Percentiles rank a stretch among this genome's conserved stretches.
Evolutionary conservation across 2,329 filamentous ascomycete species (phyloP).

Genomic region (Trichoderma aggressivum): DNA sequence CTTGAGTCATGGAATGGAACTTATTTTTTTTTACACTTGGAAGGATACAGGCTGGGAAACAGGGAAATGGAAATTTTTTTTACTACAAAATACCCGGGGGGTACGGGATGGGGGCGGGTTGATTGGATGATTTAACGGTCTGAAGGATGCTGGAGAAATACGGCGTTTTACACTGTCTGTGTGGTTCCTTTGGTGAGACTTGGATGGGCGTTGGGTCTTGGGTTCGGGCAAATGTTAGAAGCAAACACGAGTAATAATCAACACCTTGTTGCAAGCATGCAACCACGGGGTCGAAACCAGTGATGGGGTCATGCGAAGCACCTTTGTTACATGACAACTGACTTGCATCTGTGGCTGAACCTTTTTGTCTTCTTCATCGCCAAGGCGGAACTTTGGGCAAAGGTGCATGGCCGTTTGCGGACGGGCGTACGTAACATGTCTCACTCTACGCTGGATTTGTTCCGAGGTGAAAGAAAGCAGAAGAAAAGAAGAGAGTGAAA

Average conservation of each 20-base stretch:
- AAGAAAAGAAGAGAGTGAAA: not conserved
- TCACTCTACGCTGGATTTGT: not conserved
- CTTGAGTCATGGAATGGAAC: not conserved
- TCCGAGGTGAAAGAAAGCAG: not conserved
- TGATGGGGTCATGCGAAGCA: not conserved
- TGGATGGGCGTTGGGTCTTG: not conserved
- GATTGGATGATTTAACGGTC: not conserved
- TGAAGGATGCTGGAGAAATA: not conserved
- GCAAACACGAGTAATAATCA: slow-evolving; percentile 15
- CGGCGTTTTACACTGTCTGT: slow-evolving; percentile 9
- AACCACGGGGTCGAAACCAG: not conserved
- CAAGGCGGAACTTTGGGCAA: not conserved
- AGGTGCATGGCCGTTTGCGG: slow-evolving; percentile 5
- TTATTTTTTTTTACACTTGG: not conserved
- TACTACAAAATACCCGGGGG: not conserved
- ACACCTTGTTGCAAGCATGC: not conserved
- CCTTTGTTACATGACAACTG: slow-evolving; percentile 8
- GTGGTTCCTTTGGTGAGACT: not conserved
- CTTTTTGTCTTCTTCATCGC: not conserved
- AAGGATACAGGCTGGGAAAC: not conserved
- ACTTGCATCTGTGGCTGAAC: slow-evolving; percentile 12
- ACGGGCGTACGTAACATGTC: slow-evolving; percentile 4
- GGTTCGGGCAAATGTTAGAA: not conserved
- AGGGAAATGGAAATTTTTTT: not conserved
- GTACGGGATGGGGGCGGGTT: not conserved